Evolutionary conservation across 2,329 filamentous ascomycete genomes (phyloP).

Genomic region (Leptographium galeiforme): DNA sequence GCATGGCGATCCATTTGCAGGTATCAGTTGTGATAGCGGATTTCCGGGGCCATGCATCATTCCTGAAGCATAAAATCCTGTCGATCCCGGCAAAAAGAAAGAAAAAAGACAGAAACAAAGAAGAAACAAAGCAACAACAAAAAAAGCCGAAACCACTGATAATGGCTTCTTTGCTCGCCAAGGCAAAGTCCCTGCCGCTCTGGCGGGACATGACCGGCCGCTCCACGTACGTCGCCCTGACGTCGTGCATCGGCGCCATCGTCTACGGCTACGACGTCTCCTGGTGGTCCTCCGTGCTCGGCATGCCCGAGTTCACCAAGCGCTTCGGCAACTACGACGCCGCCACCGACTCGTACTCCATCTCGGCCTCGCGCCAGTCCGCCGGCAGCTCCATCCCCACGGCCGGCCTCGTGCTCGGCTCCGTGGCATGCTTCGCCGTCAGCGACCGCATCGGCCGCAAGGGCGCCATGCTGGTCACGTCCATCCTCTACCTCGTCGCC

Average conservation of each 20-base stretch:
- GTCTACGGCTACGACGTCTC: slow-evolving; percentile 5
- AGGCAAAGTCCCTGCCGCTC: not conserved
- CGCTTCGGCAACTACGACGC: slow-evolving; percentile 3
- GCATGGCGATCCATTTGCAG: too few species aligned
- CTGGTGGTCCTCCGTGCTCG: slow-evolving; percentile 3
- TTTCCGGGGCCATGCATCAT: not conserved
- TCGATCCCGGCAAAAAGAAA: not conserved
- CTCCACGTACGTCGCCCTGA: not conserved
- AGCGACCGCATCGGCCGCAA: slow-evolving; percentile 4
- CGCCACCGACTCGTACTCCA: not conserved
- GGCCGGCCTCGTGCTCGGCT: slow-evolving; percentile 1
- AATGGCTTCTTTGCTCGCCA: not conserved
- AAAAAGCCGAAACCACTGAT: not conserved
- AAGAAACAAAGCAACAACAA: not conserved
- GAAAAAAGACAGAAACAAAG: not conserved
- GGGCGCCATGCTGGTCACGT: slow-evolving; percentile 3
- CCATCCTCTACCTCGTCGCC: slow-evolving; percentile 2
- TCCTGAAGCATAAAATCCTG: not conserved
- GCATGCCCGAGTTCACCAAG: slow-evolving; percentile 2
- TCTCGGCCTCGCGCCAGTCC: slow-evolving; percentile 2
- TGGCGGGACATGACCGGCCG: slow-evolving; percentile 4
- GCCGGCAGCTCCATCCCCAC: slow-evolving; percentile 2
- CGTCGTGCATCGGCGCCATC: slow-evolving; percentile 3
- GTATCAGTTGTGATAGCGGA: not conserved
- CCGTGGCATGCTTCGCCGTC: slow-evolving; percentile 1